Conservation (phyloP, 2,329 filamentous ascomycete species). For the Laburnicola sp. region DNA sequence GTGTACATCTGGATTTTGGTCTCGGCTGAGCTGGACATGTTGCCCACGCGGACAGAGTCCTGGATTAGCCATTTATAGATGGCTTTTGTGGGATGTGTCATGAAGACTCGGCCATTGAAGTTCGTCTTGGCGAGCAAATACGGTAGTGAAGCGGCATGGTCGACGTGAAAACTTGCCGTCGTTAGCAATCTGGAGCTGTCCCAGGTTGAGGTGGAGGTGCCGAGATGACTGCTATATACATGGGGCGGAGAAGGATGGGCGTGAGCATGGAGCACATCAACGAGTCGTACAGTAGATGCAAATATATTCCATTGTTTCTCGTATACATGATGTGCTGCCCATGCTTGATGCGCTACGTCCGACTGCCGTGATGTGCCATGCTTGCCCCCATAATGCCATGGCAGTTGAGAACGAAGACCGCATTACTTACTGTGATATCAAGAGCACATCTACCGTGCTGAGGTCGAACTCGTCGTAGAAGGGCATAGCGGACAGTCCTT, state of each 20-base stretch:
- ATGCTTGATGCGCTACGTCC: constrained; percentile 22
- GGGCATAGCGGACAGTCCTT: constrained; percentile 87
- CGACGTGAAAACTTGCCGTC: constrained; percentile 82
- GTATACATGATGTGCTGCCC: constrained; percentile 38
- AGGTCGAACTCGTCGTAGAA: constrained; percentile 99
- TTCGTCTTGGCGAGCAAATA: constrained; percentile 98
- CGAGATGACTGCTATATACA: constrained; percentile 25
- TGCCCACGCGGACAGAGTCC: constrained; percentile 89
- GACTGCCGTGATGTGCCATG: constrained; percentile 41
- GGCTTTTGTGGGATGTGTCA: constrained; percentile 98
- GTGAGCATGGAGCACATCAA: constrained; percentile 38
- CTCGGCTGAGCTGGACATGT: constrained; percentile 64
- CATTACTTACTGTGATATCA: constrained; percentile 95
- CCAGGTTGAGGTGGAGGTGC: background rate
- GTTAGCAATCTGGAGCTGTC: constrained; percentile 23
- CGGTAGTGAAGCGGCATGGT: constrained; percentile 97
- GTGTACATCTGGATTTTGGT: constrained; percentile 77
- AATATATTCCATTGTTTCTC: constrained; percentile 48
- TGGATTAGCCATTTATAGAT: constrained; percentile 99
- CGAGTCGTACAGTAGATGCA: constrained; percentile 41
- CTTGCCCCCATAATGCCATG: constrained; percentile 23
- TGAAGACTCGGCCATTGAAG: constrained; percentile 94
- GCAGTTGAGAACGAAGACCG: constrained; percentile 10
- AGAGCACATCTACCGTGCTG: constrained; percentile 92
- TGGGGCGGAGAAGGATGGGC: constrained; percentile 16